Evolutionary conservation across 23 red algal genomes (phyloP).

Genomic region (Cyanidioschyzon merolae): DNA sequence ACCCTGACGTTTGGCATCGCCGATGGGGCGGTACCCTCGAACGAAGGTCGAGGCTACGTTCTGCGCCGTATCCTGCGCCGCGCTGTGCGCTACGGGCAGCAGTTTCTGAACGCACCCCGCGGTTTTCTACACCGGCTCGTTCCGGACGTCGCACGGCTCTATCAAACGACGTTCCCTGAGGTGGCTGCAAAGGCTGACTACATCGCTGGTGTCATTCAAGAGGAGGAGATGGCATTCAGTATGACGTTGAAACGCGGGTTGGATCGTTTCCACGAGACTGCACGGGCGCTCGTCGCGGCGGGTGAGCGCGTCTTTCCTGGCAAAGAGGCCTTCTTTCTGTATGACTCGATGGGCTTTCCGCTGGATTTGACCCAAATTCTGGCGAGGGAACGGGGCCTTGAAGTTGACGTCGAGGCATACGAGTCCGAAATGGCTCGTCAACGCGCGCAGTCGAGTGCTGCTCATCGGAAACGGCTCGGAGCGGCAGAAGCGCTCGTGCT

Average conservation of each 20-base stretch:
- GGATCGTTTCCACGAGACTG: conserved; percentile 43
- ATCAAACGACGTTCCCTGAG: conserved; percentile 73
- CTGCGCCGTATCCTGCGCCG: conserved; percentile 79
- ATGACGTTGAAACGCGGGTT: conserved; percentile 68
- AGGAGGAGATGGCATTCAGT: conserved; percentile 78
- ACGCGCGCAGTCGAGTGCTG: conserved; percentile 52
- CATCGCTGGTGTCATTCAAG: conserved; percentile 49
- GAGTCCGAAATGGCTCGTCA: conserved; percentile 46
- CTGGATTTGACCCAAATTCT: conserved; percentile 87
- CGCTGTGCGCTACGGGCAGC: conserved; percentile 81
- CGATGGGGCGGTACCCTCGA: conserved; percentile 90
- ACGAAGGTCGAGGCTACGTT: conserved; percentile 89
- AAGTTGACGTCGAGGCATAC: conserved; percentile 70
- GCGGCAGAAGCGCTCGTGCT: conserved; percentile 38
- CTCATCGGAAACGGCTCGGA: conserved; percentile 24
- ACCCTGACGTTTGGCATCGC: conserved; percentile 90
- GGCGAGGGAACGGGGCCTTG: conserved; percentile 71
- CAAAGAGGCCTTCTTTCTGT: conserved; percentile 91
- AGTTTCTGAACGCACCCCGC: conserved; percentile 64
- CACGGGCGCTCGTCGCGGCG: conserved; percentile 21
- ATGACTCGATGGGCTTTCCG: conserved; percentile 99
- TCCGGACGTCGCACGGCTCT: conserved; percentile 35
- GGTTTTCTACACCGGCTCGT: conserved; percentile 67
- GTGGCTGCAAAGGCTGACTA: conserved; percentile 45
- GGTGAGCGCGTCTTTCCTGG: conserved; percentile 51